These are phyloP conservation scores for Claviceps sp. DNA, from an alignment of 2,329 filamentous ascomycete genomes.

Conservation along the genomic window DNA sequence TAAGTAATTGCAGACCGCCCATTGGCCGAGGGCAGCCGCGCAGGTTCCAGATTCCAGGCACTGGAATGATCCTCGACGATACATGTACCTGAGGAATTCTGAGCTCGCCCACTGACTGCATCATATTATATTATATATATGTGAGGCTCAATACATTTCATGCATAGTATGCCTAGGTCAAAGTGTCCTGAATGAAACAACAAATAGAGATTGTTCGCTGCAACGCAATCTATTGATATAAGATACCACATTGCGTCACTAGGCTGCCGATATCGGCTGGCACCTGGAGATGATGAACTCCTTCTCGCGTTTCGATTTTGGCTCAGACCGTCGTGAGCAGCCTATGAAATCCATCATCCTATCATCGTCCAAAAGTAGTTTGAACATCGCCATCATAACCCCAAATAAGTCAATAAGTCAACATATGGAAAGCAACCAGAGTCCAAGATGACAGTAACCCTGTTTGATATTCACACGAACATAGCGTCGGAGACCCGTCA, in stretches of 20 bases:
- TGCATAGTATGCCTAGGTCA: neutral
- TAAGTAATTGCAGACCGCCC: slow-evolving; percentile 7
- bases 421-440: too few species aligned
- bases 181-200: neutral
- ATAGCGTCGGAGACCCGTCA: neutral
- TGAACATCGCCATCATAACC: too few species aligned
- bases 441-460: neutral
- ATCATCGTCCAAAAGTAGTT: neutral
- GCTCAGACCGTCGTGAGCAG: neutral
- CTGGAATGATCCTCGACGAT: too few species aligned
- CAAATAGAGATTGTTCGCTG: neutral
- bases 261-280: neutral
- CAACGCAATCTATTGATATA: neutral
- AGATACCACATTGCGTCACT: neutral
- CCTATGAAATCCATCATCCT: neutral
- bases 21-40: slow-evolving; percentile 5
- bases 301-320: neutral
- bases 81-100: too few species aligned
- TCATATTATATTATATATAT: too few species aligned
- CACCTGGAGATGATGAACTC: neutral
- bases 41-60: too few species aligned
- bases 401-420: too few species aligned
- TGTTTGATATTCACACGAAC: neutral
- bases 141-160: too few species aligned
- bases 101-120: too few species aligned